phyloP scores from a whole-genome alignment of 441 rosid species.

The Rhodomyrtus psidioides region DNA sequence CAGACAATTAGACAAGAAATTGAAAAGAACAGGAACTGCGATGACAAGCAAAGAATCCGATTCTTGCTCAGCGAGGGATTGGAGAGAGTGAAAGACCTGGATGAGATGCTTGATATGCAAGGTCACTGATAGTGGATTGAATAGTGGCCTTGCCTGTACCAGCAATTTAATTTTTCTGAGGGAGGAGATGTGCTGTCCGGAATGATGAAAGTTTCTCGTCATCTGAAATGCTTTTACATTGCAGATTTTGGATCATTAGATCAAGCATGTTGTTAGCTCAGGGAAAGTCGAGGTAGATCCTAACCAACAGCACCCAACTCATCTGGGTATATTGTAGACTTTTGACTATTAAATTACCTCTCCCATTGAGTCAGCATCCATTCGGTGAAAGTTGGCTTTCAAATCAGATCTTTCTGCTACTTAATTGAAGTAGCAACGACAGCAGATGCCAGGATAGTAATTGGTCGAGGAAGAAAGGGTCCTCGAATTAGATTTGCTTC shows the following conservation, averaged over 20 bases:
- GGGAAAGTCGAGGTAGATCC: background rate
- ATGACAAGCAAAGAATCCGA: constrained; percentile 56
- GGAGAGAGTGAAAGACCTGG: constrained; percentile 58
- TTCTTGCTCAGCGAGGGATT: constrained; percentile 69
- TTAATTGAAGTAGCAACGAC: background rate
- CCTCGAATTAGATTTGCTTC: background rate
- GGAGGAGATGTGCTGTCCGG: background rate
- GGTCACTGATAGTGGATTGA: constrained; percentile 25
- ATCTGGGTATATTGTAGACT: background rate
- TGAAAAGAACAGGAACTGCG: constrained; percentile 55
- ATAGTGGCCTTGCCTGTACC: background rate
- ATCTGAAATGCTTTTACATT: background rate
- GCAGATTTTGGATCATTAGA: background rate
- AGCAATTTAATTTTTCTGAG: background rate
- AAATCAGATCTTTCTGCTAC: background rate
- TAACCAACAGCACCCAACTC: background rate
- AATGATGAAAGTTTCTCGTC: background rate
- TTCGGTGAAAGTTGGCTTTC: background rate
- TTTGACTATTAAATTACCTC: background rate
- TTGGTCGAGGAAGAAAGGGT: background rate
- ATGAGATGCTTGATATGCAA: constrained; percentile 85
- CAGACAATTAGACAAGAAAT: constrained; percentile 60
- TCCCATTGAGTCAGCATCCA: background rate
- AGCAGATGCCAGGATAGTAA: background rate
- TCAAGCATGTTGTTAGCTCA: background rate